phyloP scores from a whole-genome alignment of 202 grass and related monocot species.

The Setaria viridis region DNA sequence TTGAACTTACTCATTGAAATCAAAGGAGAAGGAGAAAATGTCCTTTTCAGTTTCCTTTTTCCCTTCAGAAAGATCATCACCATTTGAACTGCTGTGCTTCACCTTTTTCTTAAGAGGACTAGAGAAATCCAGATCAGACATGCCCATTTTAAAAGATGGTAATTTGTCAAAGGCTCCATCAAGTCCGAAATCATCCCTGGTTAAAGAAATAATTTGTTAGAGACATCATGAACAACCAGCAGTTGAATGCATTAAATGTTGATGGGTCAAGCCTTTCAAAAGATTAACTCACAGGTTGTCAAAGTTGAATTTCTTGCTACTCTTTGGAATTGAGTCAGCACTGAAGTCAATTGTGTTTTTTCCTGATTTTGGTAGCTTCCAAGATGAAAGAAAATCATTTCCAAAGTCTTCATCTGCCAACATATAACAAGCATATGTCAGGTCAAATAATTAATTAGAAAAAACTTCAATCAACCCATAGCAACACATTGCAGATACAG shows the following conservation, averaged over 20 bases:
- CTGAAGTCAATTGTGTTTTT: slow-evolving; percentile 72
- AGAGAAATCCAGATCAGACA: slow-evolving; percentile 90
- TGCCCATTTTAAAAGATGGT: slow-evolving; percentile 81
- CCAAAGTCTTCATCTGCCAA: slow-evolving; percentile 89
- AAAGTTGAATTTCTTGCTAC: slow-evolving; percentile 82
- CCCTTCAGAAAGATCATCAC: slow-evolving; percentile 54
- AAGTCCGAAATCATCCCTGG: slow-evolving; percentile 92
- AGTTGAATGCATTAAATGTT: slow-evolving; percentile 33
- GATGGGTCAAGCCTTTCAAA: slow-evolving; percentile 11
- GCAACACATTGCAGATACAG: neutral
- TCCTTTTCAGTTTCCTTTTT: slow-evolving; percentile 70
- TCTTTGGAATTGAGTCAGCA: slow-evolving; percentile 62
- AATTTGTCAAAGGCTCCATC: slow-evolving; percentile 89
- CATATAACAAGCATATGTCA: slow-evolving; percentile 38
- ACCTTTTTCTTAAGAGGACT: slow-evolving; percentile 74
- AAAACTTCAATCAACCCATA: neutral
- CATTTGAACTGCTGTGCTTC: slow-evolving; percentile 61
- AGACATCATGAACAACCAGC: slow-evolving; percentile 16
- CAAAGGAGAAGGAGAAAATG: slow-evolving; percentile 82
- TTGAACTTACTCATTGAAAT: slow-evolving; percentile 87
- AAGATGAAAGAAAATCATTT: slow-evolving; percentile 82
- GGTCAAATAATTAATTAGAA: slow-evolving; percentile 34
- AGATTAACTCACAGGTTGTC: slow-evolving; percentile 74
- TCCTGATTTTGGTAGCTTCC: slow-evolving; percentile 74
- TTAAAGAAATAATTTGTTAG: slow-evolving; percentile 44